phyloP scores from a whole-genome alignment of 306 rosid genomes.

The Fragaria iinumae region DNA sequence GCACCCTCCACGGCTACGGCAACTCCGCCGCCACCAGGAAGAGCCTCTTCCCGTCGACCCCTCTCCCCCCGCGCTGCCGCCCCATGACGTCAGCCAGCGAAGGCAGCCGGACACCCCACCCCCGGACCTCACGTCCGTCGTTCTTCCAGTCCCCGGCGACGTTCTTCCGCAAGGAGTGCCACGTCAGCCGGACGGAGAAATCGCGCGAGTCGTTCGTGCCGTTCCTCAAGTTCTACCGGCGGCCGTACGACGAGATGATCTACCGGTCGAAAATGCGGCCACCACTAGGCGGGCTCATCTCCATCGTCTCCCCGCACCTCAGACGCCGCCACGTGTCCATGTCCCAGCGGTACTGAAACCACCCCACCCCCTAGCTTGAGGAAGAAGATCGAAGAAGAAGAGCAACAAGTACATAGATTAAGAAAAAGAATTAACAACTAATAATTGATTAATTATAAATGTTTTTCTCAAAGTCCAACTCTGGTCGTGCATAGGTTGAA shows the following conservation, averaged over 20 bases:
- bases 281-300: constrained; percentile 92
- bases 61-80: constrained; percentile 66
- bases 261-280: constrained; percentile 97
- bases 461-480: constrained; percentile 30
- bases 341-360: constrained; percentile 77
- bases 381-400: background rate
- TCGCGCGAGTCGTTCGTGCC: constrained; percentile 69
- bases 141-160: constrained; percentile 93
- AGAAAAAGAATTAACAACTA: constrained; percentile 1
- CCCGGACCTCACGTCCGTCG: constrained; percentile 59
- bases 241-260: constrained; percentile 89
- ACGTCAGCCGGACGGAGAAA: constrained; percentile 52
- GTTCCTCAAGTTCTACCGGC: constrained; percentile 65
- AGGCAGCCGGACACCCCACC: constrained; percentile 24
- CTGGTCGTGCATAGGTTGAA: constrained; percentile 40
- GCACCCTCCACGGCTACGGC: constrained; percentile 33
- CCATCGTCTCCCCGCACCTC: constrained; percentile 79
- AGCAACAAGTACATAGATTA: constrained; percentile 31
- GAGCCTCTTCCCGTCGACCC: constrained; percentile 76
- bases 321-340: constrained; percentile 84
- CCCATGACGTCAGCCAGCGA: constrained; percentile 9
- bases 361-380: background rate
- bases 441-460: constrained; percentile 42
- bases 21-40: constrained; percentile 46
- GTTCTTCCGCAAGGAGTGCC: constrained; percentile 67